Conservation (phyloP, 1,284 basidiomycete species). For the Microstroma glucosiphilum region DNA sequence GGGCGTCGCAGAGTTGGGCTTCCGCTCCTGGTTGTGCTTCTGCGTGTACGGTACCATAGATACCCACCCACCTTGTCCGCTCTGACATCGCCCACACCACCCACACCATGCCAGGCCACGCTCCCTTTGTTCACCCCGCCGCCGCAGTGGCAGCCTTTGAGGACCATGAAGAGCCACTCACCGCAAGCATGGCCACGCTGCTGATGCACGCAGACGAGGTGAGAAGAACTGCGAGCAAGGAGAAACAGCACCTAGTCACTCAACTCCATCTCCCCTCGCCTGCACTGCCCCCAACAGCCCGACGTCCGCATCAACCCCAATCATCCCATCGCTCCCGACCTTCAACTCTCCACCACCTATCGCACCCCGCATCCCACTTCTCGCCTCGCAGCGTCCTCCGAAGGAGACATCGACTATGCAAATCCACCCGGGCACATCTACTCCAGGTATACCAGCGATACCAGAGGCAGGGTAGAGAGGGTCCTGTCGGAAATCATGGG, state of each 20-base stretch:
- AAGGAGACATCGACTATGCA: constrained; percentile 27
- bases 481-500: constrained; percentile 27
- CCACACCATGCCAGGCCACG: too few species aligned
- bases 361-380: constrained; percentile 11
- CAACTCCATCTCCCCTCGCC: too few species aligned
- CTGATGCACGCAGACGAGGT: constrained; percentile 3
- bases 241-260: too few species aligned
- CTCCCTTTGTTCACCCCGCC: too few species aligned
- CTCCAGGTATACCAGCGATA: constrained; percentile 41
- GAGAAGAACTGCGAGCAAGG: too few species aligned
- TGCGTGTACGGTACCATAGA: too few species aligned
- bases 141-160: too few species aligned
- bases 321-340: constrained; percentile 13
- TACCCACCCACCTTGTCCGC: too few species aligned
- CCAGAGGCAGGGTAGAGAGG: constrained; percentile 33
- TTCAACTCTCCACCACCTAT: constrained; percentile 14
- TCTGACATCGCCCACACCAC: too few species aligned
- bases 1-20: too few species aligned
- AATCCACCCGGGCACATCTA: constrained; percentile 39
- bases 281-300: neutral
- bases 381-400: constrained; percentile 6
- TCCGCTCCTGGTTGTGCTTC: too few species aligned
- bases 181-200: neutral
- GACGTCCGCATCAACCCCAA: constrained; percentile 6
- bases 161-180: neutral